Evolutionary conservation across 2,329 filamentous ascomycete species (phyloP), one percentile per base, ranked within the genome.

Genomic region (Chrysosporium queenslandicum): DNA sequence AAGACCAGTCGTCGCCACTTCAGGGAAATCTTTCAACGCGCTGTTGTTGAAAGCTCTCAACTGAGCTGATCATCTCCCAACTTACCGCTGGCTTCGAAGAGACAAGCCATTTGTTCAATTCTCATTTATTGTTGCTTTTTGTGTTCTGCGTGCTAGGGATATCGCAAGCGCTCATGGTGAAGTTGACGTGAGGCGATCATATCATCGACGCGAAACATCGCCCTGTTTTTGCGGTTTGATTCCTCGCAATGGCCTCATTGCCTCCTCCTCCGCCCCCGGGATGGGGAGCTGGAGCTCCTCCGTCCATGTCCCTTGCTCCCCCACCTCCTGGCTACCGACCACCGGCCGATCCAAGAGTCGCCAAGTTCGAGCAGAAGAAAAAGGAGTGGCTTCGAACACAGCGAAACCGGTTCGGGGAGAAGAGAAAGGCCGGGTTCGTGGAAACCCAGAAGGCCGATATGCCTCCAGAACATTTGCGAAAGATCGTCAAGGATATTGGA

Each of bases 371-470:
- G 53, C 87, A 96, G 71, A 98, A 97, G 79, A 98, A 97, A 79
- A 94, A 89, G 68, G 90, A 96, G 83, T 98, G 94, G 94, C 77
- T 97, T 63, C 85, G 90, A 56, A 81, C 79, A 59, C 92, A 94
- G 73, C 83, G 89, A 61, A 92, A 89, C 68, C 83, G 92, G 50
- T 98, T 97, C 59, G 89, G 89, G 48, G 94, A 98, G 78, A 97
- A 96, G 79, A 80, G 92, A 56, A 94, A 94, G 71, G 88, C 85
- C 20, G 92, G 94, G 0, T 97, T 96, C 58, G 88, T 98, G 1
- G 91, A 98, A 72, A 95, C 90, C 5, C 91, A 97, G 66, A 98
- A 98, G 77, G 89, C 89, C 8, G 92, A 98, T 64, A 94, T 98
- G 87, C 94, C 92, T 0, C 91, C 92, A 0, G 92, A 97, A 75